Evolutionary conservation across 2,329 filamentous ascomycete genomes (phyloP), one percentile per base, ranked within the genome.

Genomic region (Penicillium brasilianum): DNA sequence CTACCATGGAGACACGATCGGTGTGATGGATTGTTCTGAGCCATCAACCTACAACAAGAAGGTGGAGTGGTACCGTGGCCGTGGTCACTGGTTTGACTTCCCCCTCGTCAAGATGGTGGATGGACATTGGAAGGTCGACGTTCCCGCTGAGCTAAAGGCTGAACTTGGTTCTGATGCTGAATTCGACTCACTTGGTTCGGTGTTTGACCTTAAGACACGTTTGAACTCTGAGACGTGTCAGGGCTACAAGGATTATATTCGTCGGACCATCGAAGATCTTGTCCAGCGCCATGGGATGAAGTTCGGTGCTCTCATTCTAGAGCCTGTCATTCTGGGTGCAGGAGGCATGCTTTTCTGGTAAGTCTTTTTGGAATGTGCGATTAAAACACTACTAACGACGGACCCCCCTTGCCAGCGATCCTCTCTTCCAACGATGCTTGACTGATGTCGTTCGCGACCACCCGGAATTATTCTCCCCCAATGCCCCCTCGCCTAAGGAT

Each of bases 1-100:
- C 66, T 96, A 96, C 69, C 92, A 96, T 69, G 92, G 92, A 1
- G 92, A 96, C 71, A 96, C 92, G 0, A 93, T 96, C 50, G 92
- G 92, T 0, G 91, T 90, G 0, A 95, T 96, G 92, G 91, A 95
- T 73, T 90, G 88, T 56, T 87, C 90, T 0, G 91, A 95, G 71
- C 91, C 92, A 0, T 88, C 86, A 36, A 85, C 86, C 0, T 96
- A 84, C 74, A 96, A 96, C 69, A 85, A 92, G 68, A 92, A 92
- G 72, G 89, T 93, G 0, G 91, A 95, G 71, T 96, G 92, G 92
- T 96, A 96, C 71, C 80, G 86, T 61, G 91, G 90, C 0, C 87
- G 87, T 51, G 92, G 92, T 0, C 84, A 87, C 70, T 96, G 92
- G 92, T 89, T 95, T 57, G 89, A 93, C 63, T 92, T 90, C 60